A percentile compares a stretch with the other conserved stretches of the same genome.
Conservation (phyloP, 2,329 filamentous ascomycete genomes). For the Dactylellina cionopaga region DNA sequence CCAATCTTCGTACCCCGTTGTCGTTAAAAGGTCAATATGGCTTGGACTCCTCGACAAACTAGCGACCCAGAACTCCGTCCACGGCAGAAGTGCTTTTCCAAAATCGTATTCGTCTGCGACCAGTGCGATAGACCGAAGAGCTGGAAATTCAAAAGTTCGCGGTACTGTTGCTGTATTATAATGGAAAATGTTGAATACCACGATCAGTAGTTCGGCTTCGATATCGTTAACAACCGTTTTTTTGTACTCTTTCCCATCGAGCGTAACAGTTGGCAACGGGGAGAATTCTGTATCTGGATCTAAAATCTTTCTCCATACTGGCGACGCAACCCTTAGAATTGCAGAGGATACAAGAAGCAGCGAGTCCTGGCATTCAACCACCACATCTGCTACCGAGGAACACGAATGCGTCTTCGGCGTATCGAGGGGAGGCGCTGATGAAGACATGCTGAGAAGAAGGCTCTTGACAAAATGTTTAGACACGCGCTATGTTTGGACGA, state of each 20-base stretch:
- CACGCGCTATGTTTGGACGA: too few species aligned
- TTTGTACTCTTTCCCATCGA: slow-evolving; percentile 1
- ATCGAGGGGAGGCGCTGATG: too few species aligned
- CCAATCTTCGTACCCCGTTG: slow-evolving; percentile 12
- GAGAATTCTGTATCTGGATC: slow-evolving; percentile 22
- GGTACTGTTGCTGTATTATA: neutral
- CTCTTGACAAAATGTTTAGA: too few species aligned
- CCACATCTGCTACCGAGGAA: too few species aligned
- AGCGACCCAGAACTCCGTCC: slow-evolving; percentile 24
- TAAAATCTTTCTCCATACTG: slow-evolving; percentile 18
- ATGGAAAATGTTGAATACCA: slow-evolving; percentile 30
- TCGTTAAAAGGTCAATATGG: too few species aligned
- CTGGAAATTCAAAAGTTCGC: neutral
- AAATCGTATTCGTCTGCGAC: slow-evolving; percentile 22
- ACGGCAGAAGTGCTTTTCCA: slow-evolving; percentile 5
- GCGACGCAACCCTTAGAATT: slow-evolving; percentile 12
- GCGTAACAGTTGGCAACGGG: neutral
- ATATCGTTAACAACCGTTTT: slow-evolving; percentile 8
- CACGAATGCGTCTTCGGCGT: too few species aligned
- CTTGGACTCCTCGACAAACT: too few species aligned
- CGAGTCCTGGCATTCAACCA: too few species aligned
- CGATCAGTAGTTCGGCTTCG: neutral
- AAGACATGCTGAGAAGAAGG: too few species aligned
- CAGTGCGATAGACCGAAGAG: slow-evolving; percentile 3
- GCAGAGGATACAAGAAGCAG: slow-evolving; percentile 15